These are phyloP conservation scores for Xylariaceae sp. DNA, from an alignment of 2,329 filamentous ascomycete genomes.

Conservation along the genomic window DNA sequence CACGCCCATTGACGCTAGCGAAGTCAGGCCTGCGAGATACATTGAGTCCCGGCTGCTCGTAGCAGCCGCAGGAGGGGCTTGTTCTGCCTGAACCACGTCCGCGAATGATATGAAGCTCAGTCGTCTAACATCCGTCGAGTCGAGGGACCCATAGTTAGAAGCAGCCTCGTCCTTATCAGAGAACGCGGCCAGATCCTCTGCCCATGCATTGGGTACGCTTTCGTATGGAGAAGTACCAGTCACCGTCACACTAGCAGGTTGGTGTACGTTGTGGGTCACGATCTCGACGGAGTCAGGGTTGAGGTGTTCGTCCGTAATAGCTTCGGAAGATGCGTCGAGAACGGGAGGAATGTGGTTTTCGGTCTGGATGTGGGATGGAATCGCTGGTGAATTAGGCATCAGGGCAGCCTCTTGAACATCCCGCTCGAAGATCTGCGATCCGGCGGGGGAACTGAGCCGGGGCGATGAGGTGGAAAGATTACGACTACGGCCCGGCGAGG, in stretches of 20 bases:
- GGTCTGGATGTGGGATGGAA: constrained; percentile 89
- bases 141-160: constrained; percentile 77
- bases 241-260: constrained; percentile 73
- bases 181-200: constrained; percentile 60
- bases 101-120: constrained; percentile 96
- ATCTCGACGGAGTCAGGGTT: constrained; percentile 92
- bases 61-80: constrained; percentile 58
- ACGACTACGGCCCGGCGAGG: constrained; percentile 67
- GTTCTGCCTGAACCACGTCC: constrained; percentile 87
- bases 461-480: constrained; percentile 71
- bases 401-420: constrained; percentile 82
- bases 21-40: constrained; percentile 68
- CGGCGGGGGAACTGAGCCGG: constrained; percentile 75
- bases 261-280: constrained; percentile 82
- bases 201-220: constrained; percentile 54
- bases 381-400: constrained; percentile 78
- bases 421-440: constrained; percentile 86
- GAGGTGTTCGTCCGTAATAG: constrained; percentile 84
- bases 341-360: constrained; percentile 94
- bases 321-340: constrained; percentile 85
- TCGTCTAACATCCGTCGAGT: constrained; percentile 76
- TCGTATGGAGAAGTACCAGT: constrained; percentile 49
- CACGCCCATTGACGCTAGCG: constrained; percentile 52
- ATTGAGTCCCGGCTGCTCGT: constrained; percentile 68
- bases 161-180: constrained; percentile 63